A percentile compares a stretch with the other conserved stretches of the same genome.
phyloP scores from a whole-genome alignment of 352 stramenopile species.

The Globisporangium yorkense region DNA sequence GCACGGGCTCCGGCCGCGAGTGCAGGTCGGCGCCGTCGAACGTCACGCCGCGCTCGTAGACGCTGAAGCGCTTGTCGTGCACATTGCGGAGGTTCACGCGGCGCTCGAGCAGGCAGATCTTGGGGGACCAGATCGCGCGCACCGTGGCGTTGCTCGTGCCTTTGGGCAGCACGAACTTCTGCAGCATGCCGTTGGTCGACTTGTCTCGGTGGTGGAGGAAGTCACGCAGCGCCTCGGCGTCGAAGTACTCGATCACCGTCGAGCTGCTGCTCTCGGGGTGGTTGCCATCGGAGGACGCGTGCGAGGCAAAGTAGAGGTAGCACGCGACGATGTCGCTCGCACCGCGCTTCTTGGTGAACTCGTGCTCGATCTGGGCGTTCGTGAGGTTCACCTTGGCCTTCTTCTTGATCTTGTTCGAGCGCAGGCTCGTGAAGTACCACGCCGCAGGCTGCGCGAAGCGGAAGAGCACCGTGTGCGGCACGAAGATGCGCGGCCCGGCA shows the following conservation, averaged over 20 bases:
- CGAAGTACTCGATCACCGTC: conserved; percentile 92
- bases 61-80: conserved; percentile 86
- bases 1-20: conserved; percentile 80
- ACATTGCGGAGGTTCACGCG: conserved; percentile 88
- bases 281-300: neutral
- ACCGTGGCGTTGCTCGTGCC: conserved; percentile 87
- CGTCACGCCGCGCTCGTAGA: conserved; percentile 93
- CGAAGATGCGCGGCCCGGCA: conserved; percentile 75
- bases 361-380: conserved; percentile 91
- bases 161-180: conserved; percentile 94
- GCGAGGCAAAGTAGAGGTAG: conserved; percentile 70
- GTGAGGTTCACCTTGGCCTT: conserved; percentile 90
- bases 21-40: conserved; percentile 93
- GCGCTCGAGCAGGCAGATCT: conserved; percentile 92
- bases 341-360: conserved; percentile 85
- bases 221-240: conserved; percentile 77
- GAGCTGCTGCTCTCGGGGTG: conserved; percentile 1
- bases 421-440: conserved; percentile 94
- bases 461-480: conserved; percentile 94
- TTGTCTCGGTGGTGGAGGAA: conserved; percentile 93
- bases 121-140: conserved; percentile 92
- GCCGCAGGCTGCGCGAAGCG: conserved; percentile 86
- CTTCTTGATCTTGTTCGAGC: conserved; percentile 84
- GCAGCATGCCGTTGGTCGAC: conserved; percentile 89
- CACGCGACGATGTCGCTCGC: conserved; percentile 88